Base-by-base conservation (phyloP, 345 rosid species). In the Noccaea bulbosa region DNA sequence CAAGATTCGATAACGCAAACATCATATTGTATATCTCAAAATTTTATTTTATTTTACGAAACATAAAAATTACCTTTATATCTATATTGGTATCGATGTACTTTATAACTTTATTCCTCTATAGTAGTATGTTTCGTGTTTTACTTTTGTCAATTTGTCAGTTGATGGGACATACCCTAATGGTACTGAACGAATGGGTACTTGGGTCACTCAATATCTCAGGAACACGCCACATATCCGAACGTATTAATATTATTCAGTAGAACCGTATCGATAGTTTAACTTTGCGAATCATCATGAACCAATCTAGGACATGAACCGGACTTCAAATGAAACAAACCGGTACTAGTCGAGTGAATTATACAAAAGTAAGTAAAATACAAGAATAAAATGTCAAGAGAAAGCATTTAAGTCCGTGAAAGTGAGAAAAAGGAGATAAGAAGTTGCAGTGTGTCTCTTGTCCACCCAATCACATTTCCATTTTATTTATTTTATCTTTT, bases 391-490 rank as follows among this genome's bases (percentile, higher is more conserved):
- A 73, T 33, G 65, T 73, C 62, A 66, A 73, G 47, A 59, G 47
- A 73, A 48, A 8, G 72, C 77, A 73, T 73, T 66, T 41, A 73
- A 66, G 67, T 73, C 53, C 51, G 54, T 66, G 77, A 66, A 73
- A 73, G 38, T 50, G 66, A 52, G 65, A 43, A 60, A 47, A 57
- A 49, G 41, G 4, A 39, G 69, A 75, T 69, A 69, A 75, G 70
- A 69, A 62, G 61, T 75, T 62, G 75, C 65, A 46, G 60, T 55
- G 61, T 69, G 61, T 69, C 53, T 24, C 60, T 75, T 69, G 79
- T 69, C 79, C 74, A 75, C 65, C 45, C 70, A 69, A 69, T 47
- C 52, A 48, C 14, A 34, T 17, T 22, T 47, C 1, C 61, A 4
- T 38, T 53, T 52, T 40, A 1, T 8, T 11, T 48, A 14, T 62